phyloP scores from a whole-genome alignment of 257 asterid species.

The Plantago major region DNA sequence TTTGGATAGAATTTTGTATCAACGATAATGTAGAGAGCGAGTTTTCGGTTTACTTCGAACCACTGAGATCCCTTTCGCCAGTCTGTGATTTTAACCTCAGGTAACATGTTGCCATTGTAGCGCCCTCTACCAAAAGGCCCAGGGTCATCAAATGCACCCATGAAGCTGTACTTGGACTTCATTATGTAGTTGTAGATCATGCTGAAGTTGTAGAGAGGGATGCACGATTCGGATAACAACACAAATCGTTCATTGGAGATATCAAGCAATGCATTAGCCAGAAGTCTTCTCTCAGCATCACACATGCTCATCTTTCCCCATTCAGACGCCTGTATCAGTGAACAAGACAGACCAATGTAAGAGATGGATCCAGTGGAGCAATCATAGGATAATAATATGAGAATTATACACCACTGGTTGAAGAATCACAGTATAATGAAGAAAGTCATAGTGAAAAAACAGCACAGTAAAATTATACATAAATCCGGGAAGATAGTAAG shows the following conservation, averaged over 20 bases:
- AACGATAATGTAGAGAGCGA: constrained; percentile 39
- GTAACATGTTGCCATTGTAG: constrained; percentile 46
- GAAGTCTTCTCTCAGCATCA: constrained; percentile 60
- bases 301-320: constrained; percentile 71
- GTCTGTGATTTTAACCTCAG: constrained; percentile 43
- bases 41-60: constrained; percentile 52
- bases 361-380: too few relatives aligned
- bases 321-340: constrained; percentile 41
- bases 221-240: constrained; percentile 60
- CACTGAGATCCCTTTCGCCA: constrained; percentile 78
- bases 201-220: constrained; percentile 50
- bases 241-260: constrained; percentile 51
- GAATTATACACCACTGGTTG: too few relatives aligned
- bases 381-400: too few relatives aligned
- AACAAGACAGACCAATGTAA: not conserved
- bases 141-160: constrained; percentile 49
- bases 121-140: constrained; percentile 74
- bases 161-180: constrained; percentile 46
- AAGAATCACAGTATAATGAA: too few relatives aligned
- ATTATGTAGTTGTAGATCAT: constrained; percentile 37
- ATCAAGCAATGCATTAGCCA: constrained; percentile 58
- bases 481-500: too few relatives aligned
- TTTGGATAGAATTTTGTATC: constrained; percentile 50
- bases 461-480: too few relatives aligned
- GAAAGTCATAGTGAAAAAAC: too few relatives aligned